Evolutionary conservation across 176 grass and related monocot genomes (phyloP).

Genomic region (Bolboschoenus planiculmis): DNA sequence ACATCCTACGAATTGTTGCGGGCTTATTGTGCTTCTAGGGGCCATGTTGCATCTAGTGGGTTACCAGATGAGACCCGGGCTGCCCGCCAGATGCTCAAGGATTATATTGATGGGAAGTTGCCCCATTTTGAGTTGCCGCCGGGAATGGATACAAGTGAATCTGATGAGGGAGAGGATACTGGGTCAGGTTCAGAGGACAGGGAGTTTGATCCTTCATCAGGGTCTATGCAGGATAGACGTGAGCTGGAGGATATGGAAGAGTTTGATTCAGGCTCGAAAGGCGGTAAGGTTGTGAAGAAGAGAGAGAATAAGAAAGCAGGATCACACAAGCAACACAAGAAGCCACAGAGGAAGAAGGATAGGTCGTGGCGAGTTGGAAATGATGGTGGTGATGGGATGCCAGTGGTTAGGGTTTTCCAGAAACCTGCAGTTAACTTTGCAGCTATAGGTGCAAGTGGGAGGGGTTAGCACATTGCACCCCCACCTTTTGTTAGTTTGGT

Average conservation of each 20-base stretch:
- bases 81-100: slow-evolving; percentile 77
- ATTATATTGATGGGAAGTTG: slow-evolving; percentile 89
- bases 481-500: too few species aligned
- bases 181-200: slow-evolving; percentile 8
- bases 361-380: slow-evolving; percentile 61
- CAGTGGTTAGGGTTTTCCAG: slow-evolving; percentile 45
- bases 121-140: slow-evolving; percentile 82
- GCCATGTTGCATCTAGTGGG: slow-evolving; percentile 69
- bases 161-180: background rate
- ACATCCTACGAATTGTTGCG: slow-evolving; percentile 60
- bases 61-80: slow-evolving; percentile 76
- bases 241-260: slow-evolving; percentile 37
- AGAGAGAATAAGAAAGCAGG: slow-evolving; percentile 41
- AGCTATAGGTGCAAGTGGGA: background rate
- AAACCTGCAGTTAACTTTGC: slow-evolving; percentile 43
- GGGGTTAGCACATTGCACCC: background rate
- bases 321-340: slow-evolving; percentile 55
- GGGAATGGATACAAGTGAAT: background rate
- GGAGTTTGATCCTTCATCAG: background rate
- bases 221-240: background rate
- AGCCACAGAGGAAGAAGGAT: slow-evolving; percentile 64
- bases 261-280: slow-evolving; percentile 28
- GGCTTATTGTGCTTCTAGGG: slow-evolving; percentile 64
- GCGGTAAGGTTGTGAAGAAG: slow-evolving; percentile 18
- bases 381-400: slow-evolving; percentile 44